Base-by-base conservation (phyloP, 495 filamentous ascomycete genomes). In the Pyronema domesticum region DNA sequence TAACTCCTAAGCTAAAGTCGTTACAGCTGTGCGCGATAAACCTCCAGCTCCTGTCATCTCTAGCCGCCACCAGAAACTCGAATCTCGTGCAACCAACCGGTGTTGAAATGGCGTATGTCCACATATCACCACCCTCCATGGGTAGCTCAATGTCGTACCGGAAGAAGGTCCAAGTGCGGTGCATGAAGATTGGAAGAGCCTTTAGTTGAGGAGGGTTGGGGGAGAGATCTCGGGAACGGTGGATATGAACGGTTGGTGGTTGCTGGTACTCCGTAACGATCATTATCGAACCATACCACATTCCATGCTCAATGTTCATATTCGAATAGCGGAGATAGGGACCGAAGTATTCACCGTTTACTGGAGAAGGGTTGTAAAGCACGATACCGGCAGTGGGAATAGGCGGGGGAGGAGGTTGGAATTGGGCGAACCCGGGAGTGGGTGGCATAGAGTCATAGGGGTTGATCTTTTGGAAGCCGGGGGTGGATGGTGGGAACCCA, bases 61-160 rank as follows among this genome's bases (percentile, higher is more conserved):
- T 80, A 7, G 88, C 89, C 8, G 91, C 91, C 19, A 98, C 86
- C n/a, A 95, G 76, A 65, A 98, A 98, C 68, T 98, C 91, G 69
- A 94, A 98, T 14, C 91, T 78, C 4, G 91, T 95, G 71, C 91
- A 96, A 11, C 91, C 91, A 0, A 96, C 74, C 63, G 95, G 88
- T 30, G 89, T 95, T 0, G 93, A 96, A 52, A 98, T 91, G 6
- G 91, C 91, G 65, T 98, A 98, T 0, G 91, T 98, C 91, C 91
- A 98, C 62, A 91, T 86, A 3, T 89, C 85, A 30, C 83, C 79
- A 3, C 74, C 68, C 34, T 83, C 82, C 91, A 98, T 96, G 57
- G 80, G 80, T 23, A 96, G 70, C 58, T 95, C 85, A 54, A 98
- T 67, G 56, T 95, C 91, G 62, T 98, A 98, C 58, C 91, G 83